Percentiles rank a stretch among this genome's conserved stretches.
These are phyloP conservation scores for Podaxis sp. DNA, from an alignment of 768 basidiomycete species.

Conservation along the genomic window DNA sequence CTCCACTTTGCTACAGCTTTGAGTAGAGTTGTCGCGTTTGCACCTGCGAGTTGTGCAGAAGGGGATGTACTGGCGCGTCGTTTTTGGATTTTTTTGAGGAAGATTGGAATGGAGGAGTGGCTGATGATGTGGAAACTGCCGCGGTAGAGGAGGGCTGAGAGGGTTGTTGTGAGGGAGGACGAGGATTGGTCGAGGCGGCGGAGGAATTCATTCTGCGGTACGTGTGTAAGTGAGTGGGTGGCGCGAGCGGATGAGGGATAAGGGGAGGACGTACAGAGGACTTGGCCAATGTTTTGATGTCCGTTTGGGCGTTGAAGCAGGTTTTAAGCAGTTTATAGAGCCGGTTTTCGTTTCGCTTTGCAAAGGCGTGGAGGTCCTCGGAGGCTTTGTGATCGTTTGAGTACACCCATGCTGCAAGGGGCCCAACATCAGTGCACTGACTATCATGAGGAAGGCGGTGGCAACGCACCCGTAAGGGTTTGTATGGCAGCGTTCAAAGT, in stretches of 20 bases:
- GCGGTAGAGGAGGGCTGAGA: slow-evolving; percentile 68
- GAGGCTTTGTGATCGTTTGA: slow-evolving; percentile 71
- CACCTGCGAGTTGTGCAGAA: slow-evolving; percentile 44
- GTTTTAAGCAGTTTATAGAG: slow-evolving; percentile 83
- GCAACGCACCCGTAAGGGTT: slow-evolving; percentile 47
- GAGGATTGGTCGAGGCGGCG: slow-evolving; percentile 74
- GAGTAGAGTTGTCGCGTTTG: slow-evolving; percentile 49
- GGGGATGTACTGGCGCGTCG: slow-evolving; percentile 32
- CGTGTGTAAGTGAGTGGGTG: background rate
- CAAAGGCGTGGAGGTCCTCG: slow-evolving; percentile 82
- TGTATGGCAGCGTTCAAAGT: slow-evolving; percentile 56
- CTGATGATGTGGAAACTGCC: slow-evolving; percentile 76
- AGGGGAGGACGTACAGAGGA: slow-evolving; percentile 51
- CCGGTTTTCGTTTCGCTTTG: slow-evolving; percentile 81
- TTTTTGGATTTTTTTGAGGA: slow-evolving; percentile 70
- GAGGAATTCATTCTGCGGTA: slow-evolving; percentile 69
- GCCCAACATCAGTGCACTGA: background rate
- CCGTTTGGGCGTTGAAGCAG: slow-evolving; percentile 81
- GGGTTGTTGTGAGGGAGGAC: slow-evolving; percentile 60
- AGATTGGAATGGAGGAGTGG: slow-evolving; percentile 78
- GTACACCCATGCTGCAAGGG: slow-evolving; percentile 41
- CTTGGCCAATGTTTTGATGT: slow-evolving; percentile 79
- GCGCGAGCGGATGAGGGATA: background rate
- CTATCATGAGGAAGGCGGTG: background rate
- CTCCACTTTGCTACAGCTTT: slow-evolving; percentile 65